phyloP scores from a whole-genome alignment of 2,329 filamentous ascomycete genomes.

The Fusarium protoensiforme region DNA sequence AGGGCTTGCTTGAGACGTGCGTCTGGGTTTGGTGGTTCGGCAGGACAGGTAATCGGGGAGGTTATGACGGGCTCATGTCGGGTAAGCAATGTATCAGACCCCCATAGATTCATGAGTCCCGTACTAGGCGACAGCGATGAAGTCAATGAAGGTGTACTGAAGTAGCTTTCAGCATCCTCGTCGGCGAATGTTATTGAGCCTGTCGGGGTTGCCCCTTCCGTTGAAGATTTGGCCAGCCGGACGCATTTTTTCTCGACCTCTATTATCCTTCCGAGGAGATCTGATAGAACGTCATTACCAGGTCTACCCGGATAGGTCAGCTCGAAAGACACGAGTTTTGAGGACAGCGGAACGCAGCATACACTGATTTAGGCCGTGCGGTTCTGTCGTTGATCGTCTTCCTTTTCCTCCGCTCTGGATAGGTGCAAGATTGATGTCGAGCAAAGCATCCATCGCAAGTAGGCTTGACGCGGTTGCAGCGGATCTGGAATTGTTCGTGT shows the following conservation, averaged over 20 bases:
- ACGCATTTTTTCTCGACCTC: neutral
- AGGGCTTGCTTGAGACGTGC: neutral
- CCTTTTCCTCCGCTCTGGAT: neutral
- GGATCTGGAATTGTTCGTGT: neutral
- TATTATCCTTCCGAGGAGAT: neutral
- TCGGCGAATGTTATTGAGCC: too few species aligned
- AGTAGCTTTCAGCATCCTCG: too few species aligned
- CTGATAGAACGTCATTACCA: neutral
- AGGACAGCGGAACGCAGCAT: too few species aligned
- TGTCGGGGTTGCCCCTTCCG: too few species aligned
- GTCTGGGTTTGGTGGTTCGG: neutral
- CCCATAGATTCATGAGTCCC: too few species aligned
- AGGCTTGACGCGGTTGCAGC: neutral
- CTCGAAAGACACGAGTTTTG: too few species aligned
- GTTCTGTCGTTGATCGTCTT: neutral
- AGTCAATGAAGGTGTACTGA: too few species aligned
- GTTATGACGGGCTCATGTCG: too few species aligned
- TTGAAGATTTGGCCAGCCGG: too few species aligned
- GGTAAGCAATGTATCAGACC: too few species aligned
- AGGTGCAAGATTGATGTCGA: neutral
- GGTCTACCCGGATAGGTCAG: neutral
- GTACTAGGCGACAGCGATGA: too few species aligned
- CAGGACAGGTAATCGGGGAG: neutral
- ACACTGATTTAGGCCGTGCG: too few species aligned
- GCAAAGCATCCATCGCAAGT: conserved; percentile 2